Base-by-base conservation (phyloP, 306 rosid species). In the Boehmeria nivea region DNA sequence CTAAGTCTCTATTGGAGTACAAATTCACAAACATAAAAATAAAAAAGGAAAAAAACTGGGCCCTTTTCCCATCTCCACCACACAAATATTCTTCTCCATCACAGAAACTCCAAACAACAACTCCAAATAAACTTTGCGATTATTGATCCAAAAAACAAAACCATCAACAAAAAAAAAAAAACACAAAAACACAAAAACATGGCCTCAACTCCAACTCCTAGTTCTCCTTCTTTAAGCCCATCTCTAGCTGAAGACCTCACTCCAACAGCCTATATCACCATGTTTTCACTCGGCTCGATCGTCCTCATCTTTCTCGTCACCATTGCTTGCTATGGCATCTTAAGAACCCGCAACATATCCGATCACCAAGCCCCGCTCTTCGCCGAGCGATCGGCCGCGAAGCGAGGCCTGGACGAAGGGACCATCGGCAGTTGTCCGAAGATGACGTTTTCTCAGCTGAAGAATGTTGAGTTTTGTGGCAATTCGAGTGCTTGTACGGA, bases 371-470 rank as follows among this genome's bases (percentile, higher is more conserved):
- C 19, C n/a, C n/a, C n/a, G n/a, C n/a, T n/a, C n/a, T n/a, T n/a
- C n/a, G n/a, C n/a, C n/a, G n/a, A n/a, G n/a, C 48, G 48, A 14
- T n/a, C 0, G 17, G 1, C 33, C 23, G 40, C 15, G 12, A 43
- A 14, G 17, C 62, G 64, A 26, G 64, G 51, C 43, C 61, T 53
- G 1, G 69, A 55, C 19, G 74, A 74, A 15, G 57, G 48, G 4
- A 56, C 63, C 6, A 3, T 71, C 18, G 55, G 20, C 2, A 57
- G 62, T 25, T 77, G 52, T 31, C 90, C 84, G 0, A 40, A 38
- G 54, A 7, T 80, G 15, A 28, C 57, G 24, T 74, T 61, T 18
- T 74, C 86, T 0, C 57, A 83, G 51, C 66, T 59, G 1, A 80
- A 71, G 54, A n/a, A n/a, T n/a, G n/a, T n/a, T n/a, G 58, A 27